Conservation (phyloP, 1,139 yeast species). For the Saccharomyces hybrid region DNA sequence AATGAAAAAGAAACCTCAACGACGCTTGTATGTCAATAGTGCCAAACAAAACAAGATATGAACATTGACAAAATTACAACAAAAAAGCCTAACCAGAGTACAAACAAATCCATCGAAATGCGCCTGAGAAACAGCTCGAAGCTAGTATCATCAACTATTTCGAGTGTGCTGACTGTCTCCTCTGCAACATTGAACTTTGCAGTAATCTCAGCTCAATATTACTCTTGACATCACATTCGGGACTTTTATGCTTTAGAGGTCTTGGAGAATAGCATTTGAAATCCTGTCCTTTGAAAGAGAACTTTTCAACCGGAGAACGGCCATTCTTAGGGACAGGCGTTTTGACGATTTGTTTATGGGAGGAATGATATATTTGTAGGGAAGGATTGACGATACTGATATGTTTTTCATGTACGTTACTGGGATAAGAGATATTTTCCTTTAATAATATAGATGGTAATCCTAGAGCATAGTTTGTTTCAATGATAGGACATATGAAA, state of each 20-base stretch:
- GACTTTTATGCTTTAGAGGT: not conserved
- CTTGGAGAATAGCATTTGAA: not conserved
- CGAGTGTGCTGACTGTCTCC: slow-evolving; percentile 5
- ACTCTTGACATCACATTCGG: not conserved
- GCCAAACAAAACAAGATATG: too few species aligned
- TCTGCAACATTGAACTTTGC: slow-evolving; percentile 15
- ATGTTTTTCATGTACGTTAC: slow-evolving; percentile 1
- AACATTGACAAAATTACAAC: not conserved
- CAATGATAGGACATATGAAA: not conserved
- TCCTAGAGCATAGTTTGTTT: not conserved
- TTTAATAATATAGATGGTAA: not conserved
- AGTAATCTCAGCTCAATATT: slow-evolving; percentile 11
- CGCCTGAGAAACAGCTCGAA: not conserved
- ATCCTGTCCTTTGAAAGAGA: not conserved
- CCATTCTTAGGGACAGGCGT: slow-evolving; percentile 13
- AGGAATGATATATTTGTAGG: slow-evolving; percentile 5
- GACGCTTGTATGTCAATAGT: too few species aligned
- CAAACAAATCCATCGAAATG: too few species aligned
- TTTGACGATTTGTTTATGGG: slow-evolving; percentile 10
- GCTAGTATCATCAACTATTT: not conserved
- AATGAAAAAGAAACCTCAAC: too few species aligned
- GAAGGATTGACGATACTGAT: slow-evolving; percentile 6
- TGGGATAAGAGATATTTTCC: not conserved
- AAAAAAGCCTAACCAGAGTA: not conserved
- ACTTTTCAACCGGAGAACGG: not conserved